A percentile compares a stretch with the other conserved stretches of the same genome.
Conservation (phyloP, 345 rosid genomes). For the Gossypium turneri region DNA sequence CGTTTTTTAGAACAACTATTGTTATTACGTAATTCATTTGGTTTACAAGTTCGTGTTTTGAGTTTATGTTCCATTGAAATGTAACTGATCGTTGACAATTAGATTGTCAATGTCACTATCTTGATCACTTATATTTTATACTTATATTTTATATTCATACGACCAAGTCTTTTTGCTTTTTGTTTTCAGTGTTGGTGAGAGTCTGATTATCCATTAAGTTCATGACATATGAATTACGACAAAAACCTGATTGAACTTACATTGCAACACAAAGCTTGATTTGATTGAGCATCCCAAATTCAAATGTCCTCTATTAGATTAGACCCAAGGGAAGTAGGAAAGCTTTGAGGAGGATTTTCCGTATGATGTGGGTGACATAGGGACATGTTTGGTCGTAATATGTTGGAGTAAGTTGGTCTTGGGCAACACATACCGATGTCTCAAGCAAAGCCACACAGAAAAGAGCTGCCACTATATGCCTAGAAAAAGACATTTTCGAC, state of each 20-base stretch:
- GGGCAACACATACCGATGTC: constrained; percentile 12
- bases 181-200: background rate
- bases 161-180: background rate
- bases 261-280: background rate
- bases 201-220: background rate
- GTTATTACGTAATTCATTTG: background rate
- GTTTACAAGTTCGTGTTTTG: background rate
- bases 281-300: background rate
- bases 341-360: constrained; percentile 15
- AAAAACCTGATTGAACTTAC: background rate
- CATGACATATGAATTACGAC: background rate
- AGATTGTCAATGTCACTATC: background rate
- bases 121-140: background rate
- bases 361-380: constrained; percentile 23
- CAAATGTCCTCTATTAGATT: background rate
- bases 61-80: background rate
- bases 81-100: background rate
- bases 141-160: too few relatives aligned
- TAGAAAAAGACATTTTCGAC: constrained; percentile 13
- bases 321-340: background rate
- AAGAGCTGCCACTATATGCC: background rate
- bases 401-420: constrained; percentile 26
- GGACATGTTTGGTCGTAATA: constrained; percentile 35
- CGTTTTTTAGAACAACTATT: too few relatives aligned
- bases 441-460: constrained; percentile 10